phyloP scores from a whole-genome alignment of 2,329 filamentous ascomycete genomes.

The Zymoseptoria brevis region DNA sequence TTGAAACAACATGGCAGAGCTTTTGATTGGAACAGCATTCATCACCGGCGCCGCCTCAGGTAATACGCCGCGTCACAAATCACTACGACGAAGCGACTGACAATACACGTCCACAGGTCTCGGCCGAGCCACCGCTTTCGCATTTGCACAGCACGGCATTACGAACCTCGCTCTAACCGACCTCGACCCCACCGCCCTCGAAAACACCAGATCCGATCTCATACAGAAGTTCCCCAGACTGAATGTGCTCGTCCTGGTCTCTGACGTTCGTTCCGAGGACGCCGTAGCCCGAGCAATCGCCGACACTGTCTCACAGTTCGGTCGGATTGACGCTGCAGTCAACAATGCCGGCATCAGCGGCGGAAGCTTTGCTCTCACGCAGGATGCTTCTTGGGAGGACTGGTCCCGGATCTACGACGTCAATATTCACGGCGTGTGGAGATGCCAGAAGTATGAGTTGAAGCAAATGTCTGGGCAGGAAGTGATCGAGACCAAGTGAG shows the following conservation, averaged over 20 bases:
- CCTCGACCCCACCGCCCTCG: conserved; percentile 7
- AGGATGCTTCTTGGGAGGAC: conserved; percentile 40
- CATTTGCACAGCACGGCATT: conserved; percentile 15
- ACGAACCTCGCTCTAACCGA: conserved; percentile 14
- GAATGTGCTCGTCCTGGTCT: conserved; percentile 10
- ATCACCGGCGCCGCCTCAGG: conserved; percentile 17
- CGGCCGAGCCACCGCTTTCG: conserved; percentile 14
- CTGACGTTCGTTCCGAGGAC: conserved; percentile 11
- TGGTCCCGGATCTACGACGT: conserved; percentile 46
- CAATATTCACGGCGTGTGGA: conserved; percentile 51
- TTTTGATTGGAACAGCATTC: conserved; percentile 8
- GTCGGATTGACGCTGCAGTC: conserved; percentile 52
- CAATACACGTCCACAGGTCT: conserved; percentile 8
- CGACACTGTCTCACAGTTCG: conserved; percentile 40
- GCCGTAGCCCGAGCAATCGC: conserved; percentile 29
- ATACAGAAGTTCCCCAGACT: conserved; percentile 4
- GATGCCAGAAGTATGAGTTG: conserved; percentile 49
- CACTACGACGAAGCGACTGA: background rate
- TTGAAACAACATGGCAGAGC: background rate
- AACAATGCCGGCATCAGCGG: conserved; percentile 57
- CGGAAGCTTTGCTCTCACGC: conserved; percentile 30
- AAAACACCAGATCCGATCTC: conserved; percentile 8
- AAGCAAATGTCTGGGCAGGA: conserved; percentile 44
- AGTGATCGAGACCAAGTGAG: conserved; percentile 1
- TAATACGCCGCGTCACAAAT: background rate